These are phyloP conservation scores for Pythium myriotylum DNA, from an alignment of 352 stramenopile species.

Conservation along the genomic window DNA sequence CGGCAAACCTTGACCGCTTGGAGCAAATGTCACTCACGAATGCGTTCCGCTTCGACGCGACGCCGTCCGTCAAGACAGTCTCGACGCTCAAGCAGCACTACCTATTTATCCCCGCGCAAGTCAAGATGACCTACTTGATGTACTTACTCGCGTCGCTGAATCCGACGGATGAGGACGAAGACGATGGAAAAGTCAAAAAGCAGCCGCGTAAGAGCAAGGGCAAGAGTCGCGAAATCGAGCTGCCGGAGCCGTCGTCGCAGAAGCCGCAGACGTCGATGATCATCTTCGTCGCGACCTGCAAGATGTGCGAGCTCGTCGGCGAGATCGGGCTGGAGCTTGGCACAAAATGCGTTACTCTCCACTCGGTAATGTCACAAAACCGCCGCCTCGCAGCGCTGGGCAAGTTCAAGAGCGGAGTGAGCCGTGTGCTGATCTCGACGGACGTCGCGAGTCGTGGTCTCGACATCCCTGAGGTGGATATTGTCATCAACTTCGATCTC, in stretches of 20 bases:
- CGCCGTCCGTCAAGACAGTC: constrained; percentile 88
- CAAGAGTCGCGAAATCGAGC: constrained; percentile 31
- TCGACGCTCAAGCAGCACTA: constrained; percentile 96
- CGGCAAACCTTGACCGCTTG: constrained; percentile 87
- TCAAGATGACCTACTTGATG: constrained; percentile 97
- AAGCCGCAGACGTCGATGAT: constrained; percentile 86
- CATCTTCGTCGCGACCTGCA: constrained; percentile 97
- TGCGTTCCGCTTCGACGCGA: constrained; percentile 76
- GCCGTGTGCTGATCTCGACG: constrained; percentile 95
- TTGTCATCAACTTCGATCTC: constrained; percentile 98
- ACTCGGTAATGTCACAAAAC: constrained; percentile 96
- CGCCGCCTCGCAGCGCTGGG: constrained; percentile 93
- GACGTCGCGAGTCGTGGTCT: constrained; percentile 97
- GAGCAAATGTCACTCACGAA: constrained; percentile 73
- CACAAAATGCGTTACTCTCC: constrained; percentile 94
- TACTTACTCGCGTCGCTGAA: constrained; percentile 78
- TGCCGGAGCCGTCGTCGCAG: constrained; percentile 21
- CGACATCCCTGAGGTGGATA: constrained; percentile 95
- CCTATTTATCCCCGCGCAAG: constrained; percentile 96
- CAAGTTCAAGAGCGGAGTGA: constrained; percentile 96
- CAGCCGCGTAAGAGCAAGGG: constrained; percentile 25
- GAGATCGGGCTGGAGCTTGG: constrained; percentile 94
- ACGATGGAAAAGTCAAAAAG: constrained; percentile 46
- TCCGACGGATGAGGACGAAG: constrained; percentile 55
- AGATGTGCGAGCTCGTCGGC: constrained; percentile 93